Base-by-base conservation (phyloP, 202 grass and related monocot genomes). In the Schoenoplectus triqueter region DNA sequence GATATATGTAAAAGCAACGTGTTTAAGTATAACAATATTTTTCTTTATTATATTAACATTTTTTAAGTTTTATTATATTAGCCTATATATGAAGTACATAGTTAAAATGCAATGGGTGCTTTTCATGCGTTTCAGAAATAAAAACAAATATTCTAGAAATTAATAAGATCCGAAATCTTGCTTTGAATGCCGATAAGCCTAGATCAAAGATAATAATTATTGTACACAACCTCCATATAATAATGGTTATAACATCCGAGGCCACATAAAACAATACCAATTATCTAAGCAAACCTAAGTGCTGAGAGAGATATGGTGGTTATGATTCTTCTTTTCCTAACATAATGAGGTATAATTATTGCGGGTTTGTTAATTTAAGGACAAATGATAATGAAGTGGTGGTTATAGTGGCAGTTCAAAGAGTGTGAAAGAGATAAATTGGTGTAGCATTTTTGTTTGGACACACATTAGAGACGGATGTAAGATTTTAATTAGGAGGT, bases 221-320 rank as follows among this genome's bases (percentile, higher is more conserved):
- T 50, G 2, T 4, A 20, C 7, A 51, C 7, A 21, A 21, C 17
- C 11, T 10, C 47, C 17, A 21, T 52, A 73, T 73, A 51, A 52
- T 21, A 52, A 74, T 51, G 8, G 17, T 13, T 22, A 47, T 21
- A 18, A 51, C n/a, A 52, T 52, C 70, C 22, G 70, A 74, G 47
- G 18, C 70, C 70, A 52, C 70, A 22, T 52, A 74, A 10, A 69
- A 31, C 5, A 52, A 76, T 11, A 64, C 42, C 42, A 64, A 50
- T 48, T 48, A 66, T 22, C 60, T 81, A 59, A 63, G 59, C 75
- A 80, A 80, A 62, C 40, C 21, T 45, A 45, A 64, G 77, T 80
- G 77, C 56, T 7, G 57, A 80, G 77, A 80, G 56, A 80, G 77
- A 80, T 44, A 64, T 63, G 78, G 78, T 65, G 2, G 55, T 64